phyloP scores from a whole-genome alignment of 1,284 basidiomycete species.

The Golubevia sp. region DNA sequence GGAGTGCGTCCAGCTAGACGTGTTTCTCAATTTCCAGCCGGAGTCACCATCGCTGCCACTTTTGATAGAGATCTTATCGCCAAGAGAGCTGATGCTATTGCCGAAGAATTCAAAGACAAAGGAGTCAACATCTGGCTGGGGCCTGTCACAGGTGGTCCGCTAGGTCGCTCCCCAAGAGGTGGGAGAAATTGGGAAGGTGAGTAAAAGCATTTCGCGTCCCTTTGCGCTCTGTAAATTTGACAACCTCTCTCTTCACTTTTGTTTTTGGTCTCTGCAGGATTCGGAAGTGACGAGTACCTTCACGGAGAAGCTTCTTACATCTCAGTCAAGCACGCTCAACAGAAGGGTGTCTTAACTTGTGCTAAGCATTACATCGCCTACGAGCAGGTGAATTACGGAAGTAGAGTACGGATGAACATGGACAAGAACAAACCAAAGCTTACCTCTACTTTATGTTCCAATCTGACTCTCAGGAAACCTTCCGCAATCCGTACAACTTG shows the following conservation, averaged over 20 bases:
- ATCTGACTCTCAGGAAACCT: background rate
- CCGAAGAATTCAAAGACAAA: slow-evolving; percentile 70
- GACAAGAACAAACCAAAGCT: too few species aligned
- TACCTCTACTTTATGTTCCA: too few species aligned
- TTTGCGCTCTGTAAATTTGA: background rate
- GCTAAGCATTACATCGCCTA: slow-evolving; percentile 47
- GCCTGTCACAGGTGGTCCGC: slow-evolving; percentile 32
- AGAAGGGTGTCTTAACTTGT: slow-evolving; percentile 33
- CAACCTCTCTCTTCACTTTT: background rate
- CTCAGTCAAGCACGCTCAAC: slow-evolving; percentile 35
- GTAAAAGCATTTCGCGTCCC: background rate
- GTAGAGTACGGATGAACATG: background rate
- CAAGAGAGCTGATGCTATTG: slow-evolving; percentile 38
- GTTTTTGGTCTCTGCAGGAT: slow-evolving; percentile 10
- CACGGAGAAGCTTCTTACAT: slow-evolving; percentile 35
- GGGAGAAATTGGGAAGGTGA: slow-evolving; percentile 82
- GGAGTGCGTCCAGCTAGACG: slow-evolving; percentile 43
- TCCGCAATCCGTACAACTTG: slow-evolving; percentile 4
- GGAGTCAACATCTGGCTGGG: slow-evolving; percentile 76
- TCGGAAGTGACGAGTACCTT: slow-evolving; percentile 46
- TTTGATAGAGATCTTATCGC: slow-evolving; percentile 41
- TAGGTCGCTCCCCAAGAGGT: slow-evolving; percentile 69
- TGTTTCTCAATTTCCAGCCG: slow-evolving; percentile 46
- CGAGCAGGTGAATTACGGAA: slow-evolving; percentile 49
- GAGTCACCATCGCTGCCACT: slow-evolving; percentile 46